Evolutionary conservation across 1,284 basidiomycete species (phyloP).

Genomic region (Termitomyces sp.): DNA sequence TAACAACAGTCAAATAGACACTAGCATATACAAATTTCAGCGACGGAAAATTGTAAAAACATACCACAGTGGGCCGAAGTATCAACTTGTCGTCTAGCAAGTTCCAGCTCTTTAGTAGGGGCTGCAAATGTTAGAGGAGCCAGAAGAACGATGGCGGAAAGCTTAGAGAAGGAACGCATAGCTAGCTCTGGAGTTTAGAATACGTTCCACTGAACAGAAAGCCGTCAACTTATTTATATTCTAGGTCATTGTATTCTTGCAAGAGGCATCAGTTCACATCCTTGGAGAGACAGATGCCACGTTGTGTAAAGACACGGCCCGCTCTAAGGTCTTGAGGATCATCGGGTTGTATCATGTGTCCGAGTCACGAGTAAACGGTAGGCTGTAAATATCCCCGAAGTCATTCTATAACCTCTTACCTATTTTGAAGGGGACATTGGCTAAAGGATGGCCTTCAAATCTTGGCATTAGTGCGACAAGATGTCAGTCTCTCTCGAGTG

Average conservation of each 20-base stretch:
- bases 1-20: slow-evolving; percentile 6
- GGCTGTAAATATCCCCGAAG: background rate
- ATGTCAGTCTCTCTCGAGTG: background rate
- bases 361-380: background rate
- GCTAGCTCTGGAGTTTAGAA: background rate
- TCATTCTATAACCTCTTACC: no score
- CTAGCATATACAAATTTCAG: background rate
- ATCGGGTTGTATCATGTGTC: slow-evolving; percentile 46
- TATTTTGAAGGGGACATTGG: no score
- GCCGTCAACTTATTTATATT: slow-evolving; percentile 4
- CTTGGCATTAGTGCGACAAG: no score
- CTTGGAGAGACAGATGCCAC: no score
- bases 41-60: background rate
- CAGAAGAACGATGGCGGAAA: slow-evolving; percentile 12
- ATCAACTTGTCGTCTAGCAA: slow-evolving; percentile 23
- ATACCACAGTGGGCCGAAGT: slow-evolving; percentile 30
- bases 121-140: slow-evolving; percentile 24
- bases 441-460: no score
- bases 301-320: slow-evolving; percentile 4
- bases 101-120: slow-evolving; percentile 23
- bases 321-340: slow-evolving; percentile 6
- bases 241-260: background rate
- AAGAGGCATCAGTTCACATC: no score
- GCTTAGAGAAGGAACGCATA: slow-evolving; percentile 12
- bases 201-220: background rate